Conservation (phyloP, 192 early-diverging fungal genomes). For the Coemansia sp. region DNA sequence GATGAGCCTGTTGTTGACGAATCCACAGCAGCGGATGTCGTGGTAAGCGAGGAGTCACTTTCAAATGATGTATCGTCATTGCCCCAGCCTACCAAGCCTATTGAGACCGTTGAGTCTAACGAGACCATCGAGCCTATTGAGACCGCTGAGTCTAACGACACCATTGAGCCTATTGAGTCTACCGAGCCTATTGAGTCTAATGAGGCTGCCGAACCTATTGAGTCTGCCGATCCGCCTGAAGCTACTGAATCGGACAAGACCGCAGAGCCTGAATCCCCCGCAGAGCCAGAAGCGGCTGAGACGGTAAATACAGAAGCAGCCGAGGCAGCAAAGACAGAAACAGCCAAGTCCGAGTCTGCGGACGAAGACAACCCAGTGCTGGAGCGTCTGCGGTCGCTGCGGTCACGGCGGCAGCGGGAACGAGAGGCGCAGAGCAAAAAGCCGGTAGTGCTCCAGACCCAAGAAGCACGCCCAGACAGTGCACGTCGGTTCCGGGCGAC, state of each 20-base stretch:
- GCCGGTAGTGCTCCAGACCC: background rate
- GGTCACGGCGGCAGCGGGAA: constrained; percentile 22
- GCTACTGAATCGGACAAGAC: background rate
- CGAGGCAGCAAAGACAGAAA: background rate
- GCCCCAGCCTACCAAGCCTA: too few relatives aligned
- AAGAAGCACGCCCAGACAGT: too few relatives aligned
- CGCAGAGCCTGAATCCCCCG: too few relatives aligned
- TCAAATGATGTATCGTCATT: too few relatives aligned
- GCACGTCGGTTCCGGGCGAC: constrained; percentile 31
- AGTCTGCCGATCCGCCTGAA: background rate
- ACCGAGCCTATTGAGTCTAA: background rate
- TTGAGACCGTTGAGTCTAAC: too few relatives aligned
- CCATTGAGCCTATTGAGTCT: too few relatives aligned
- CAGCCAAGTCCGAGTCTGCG: background rate
- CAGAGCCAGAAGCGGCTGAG: background rate
- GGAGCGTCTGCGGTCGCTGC: constrained; percentile 32
- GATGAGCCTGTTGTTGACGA: background rate
- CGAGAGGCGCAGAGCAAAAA: background rate
- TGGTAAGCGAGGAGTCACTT: background rate
- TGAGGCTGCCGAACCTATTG: background rate
- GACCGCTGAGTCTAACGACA: too few relatives aligned
- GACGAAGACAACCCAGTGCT: constrained; percentile 7
- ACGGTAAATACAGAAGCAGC: background rate
- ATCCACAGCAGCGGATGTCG: background rate
- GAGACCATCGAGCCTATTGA: too few relatives aligned